These are phyloP conservation scores for Trichophyton equinum DNA, from an alignment of 2,329 filamentous ascomycete species.

Conservation along the genomic window DNA sequence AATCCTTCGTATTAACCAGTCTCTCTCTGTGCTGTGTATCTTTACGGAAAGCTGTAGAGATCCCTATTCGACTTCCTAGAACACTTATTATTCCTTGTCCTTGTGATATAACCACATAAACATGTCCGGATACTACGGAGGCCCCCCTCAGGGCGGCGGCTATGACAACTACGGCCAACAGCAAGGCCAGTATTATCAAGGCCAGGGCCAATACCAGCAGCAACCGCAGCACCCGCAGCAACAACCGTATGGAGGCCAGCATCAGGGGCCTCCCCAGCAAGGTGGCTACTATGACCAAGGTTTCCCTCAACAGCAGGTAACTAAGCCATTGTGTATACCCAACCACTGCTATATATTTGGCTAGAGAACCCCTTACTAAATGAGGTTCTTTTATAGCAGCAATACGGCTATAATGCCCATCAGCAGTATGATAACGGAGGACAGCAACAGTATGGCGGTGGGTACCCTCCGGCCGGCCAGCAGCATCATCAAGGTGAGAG, in stretches of 20 bases:
- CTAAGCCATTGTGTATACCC: slow-evolving; percentile 8
- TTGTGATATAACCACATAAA: neutral
- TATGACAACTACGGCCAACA: slow-evolving; percentile 3
- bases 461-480: slow-evolving; percentile 16
- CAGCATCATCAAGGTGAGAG: slow-evolving; percentile 20
- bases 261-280: slow-evolving; percentile 14
- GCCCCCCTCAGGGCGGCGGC: slow-evolving; percentile 4
- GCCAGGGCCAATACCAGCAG: slow-evolving; percentile 14
- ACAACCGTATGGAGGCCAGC: slow-evolving; percentile 11
- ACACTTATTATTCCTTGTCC: neutral
- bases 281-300: slow-evolving; percentile 8
- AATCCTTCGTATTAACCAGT: neutral
- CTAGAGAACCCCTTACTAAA: neutral
- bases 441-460: slow-evolving; percentile 12
- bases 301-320: slow-evolving; percentile 15
- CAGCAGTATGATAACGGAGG: slow-evolving; percentile 8
- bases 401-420: neutral
- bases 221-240: neutral
- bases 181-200: slow-evolving; percentile 11
- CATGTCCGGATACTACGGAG: slow-evolving; percentile 13
- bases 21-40: neutral
- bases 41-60: neutral
- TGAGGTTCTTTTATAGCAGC: neutral
- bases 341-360: neutral
- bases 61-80: neutral